phyloP scores from a whole-genome alignment of 768 basidiomycete species.

The Kwoniella dejecticola region DNA sequence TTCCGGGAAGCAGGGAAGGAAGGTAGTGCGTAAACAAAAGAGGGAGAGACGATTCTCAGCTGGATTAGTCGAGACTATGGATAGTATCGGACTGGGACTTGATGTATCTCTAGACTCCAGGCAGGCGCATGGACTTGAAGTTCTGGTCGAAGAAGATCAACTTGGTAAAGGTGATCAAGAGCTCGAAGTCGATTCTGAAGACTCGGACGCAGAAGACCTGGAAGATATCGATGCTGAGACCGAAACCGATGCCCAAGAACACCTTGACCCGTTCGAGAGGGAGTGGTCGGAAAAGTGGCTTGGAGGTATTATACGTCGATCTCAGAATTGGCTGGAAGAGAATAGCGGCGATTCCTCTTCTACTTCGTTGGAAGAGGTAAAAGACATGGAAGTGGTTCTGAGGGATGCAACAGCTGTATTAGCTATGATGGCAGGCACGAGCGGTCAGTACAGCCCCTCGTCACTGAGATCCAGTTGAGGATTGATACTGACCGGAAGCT shows the following conservation, averaged over 20 bases:
- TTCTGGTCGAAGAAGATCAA: background rate
- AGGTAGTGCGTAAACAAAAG: constrained; percentile 1
- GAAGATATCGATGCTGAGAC: constrained; percentile 9
- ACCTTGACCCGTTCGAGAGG: constrained; percentile 52
- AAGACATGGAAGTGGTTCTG: constrained; percentile 43
- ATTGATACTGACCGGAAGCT: too few relatives aligned
- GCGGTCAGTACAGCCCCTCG: constrained; percentile 30
- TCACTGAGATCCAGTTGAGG: too few relatives aligned
- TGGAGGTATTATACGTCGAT: constrained; percentile 42
- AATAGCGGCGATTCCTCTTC: constrained; percentile 25
- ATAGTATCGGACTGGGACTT: constrained; percentile 32
- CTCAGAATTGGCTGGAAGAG: constrained; percentile 49
- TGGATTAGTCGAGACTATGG: constrained; percentile 29
- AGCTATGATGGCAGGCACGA: constrained; percentile 53
- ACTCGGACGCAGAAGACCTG: constrained; percentile 16
- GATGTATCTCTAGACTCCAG: constrained; percentile 7
- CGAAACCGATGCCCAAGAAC: constrained; percentile 16
- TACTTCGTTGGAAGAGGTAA: constrained; percentile 5
- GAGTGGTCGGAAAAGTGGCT: constrained; percentile 55
- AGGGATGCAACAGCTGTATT: constrained; percentile 50
- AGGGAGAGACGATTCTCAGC: constrained; percentile 26
- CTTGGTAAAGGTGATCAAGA: background rate
- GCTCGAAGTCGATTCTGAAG: background rate
- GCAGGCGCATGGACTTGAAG: background rate
- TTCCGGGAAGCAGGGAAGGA: background rate